Base-by-base conservation (phyloP, 257 asterid species). In the Eucommia ulmoides region DNA sequence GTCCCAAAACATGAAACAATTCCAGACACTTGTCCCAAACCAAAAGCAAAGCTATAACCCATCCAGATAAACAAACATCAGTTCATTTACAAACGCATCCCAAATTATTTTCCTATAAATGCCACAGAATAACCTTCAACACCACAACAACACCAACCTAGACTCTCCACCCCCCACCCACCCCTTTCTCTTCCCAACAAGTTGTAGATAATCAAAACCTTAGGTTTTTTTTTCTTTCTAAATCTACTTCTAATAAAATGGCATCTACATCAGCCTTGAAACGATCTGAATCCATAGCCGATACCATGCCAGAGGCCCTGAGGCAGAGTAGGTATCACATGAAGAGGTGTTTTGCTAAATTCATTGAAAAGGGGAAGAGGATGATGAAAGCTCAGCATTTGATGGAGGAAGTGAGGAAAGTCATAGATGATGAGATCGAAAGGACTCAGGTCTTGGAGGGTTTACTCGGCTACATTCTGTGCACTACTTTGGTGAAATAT, bases 271-370 rank as follows among this genome's bases (percentile, higher is more conserved):
- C 81, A n/a, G 76, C 77, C 48, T 55, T 82, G 70, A 74, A 73
- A 55, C 75, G 87, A 55, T 77, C 94, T 2, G 93, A 82, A 11
- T 54, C 94, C 4, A 73, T 82, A 49, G 80, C 74, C 8, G 93
- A 79, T 49, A 77, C 74, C 72, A 84, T 88, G 97, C 95, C 95
- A 4, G 95, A 88, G 69, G 94, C 97, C 47, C 58, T 84, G 8
- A 74, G 89, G 66, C 89, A 84, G 61, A 88, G 93, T 79, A 77
- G 83, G 50, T 77, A 80, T 67, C 94, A 88, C 67, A 82, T 82
- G 95, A 84, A 76, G 82, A 83, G 72, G 45, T 88, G 97, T 72
- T 88, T 88, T 25, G 76, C 86, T 0, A 84, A 79, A 75, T 88
- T 56, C 64, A 58, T 58, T 1, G 94, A 77, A 47, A 78, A 75